Conservation (phyloP, 1,284 basidiomycete genomes). For the Pterulicium gracile region DNA sequence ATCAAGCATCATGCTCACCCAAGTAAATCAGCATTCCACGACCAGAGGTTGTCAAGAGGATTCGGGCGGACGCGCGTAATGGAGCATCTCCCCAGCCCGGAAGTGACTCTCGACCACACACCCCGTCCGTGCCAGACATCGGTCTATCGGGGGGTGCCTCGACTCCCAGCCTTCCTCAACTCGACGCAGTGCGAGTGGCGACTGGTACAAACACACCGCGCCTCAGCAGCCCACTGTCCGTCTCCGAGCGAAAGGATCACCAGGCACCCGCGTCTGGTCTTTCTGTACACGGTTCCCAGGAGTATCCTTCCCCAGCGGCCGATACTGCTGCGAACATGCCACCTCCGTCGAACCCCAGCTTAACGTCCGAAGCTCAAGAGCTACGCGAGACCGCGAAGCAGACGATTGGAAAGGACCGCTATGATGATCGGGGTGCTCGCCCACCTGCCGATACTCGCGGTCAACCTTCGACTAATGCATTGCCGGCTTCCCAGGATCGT, state of each 20-base stretch:
- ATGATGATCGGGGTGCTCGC: slow-evolving; percentile 29
- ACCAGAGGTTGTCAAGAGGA: slow-evolving; percentile 65
- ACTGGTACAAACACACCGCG: slow-evolving; percentile 3
- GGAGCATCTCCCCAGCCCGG: slow-evolving; percentile 29
- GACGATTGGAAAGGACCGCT: slow-evolving; percentile 31
- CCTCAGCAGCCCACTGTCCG: not conserved
- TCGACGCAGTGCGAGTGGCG: slow-evolving; percentile 33
- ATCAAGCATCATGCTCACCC: not conserved
- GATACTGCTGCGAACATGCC: slow-evolving; percentile 47
- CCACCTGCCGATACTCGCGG: slow-evolving; percentile 22
- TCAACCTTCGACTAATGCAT: not conserved
- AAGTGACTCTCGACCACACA: slow-evolving; percentile 15
- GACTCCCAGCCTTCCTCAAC: slow-evolving; percentile 6
- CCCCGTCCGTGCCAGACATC: slow-evolving; percentile 8
- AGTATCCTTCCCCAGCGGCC: slow-evolving; percentile 19
- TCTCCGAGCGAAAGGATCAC: slow-evolving; percentile 5
- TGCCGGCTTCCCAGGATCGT: slow-evolving; percentile 43
- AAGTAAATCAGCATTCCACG: slow-evolving; percentile 45
- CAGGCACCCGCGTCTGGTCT: not conserved
- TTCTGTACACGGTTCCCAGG: slow-evolving; percentile 12
- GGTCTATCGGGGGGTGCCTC: not conserved
- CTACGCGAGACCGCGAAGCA: slow-evolving; percentile 68
- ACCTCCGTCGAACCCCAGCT: slow-evolving; percentile 68
- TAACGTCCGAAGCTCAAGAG: slow-evolving; percentile 71
- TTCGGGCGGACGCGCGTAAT: slow-evolving; percentile 42